Base-by-base conservation (phyloP, 805 yeast genomes). In the Scheffersomyces lignosus region DNA sequence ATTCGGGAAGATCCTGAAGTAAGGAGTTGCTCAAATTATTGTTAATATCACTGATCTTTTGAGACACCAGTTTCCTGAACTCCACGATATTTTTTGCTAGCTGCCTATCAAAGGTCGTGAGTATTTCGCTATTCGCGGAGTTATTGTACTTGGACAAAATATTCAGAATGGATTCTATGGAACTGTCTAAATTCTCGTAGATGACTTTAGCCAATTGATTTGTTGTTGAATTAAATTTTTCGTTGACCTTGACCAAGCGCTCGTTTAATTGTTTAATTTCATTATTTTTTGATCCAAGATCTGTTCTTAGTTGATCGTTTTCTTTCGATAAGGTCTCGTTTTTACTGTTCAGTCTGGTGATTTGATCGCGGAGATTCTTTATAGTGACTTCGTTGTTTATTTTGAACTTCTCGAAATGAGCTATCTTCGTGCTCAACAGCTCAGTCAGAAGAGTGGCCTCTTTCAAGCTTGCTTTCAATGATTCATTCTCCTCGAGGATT, bases 401-500 rank as follows among this genome's bases (percentile, higher is more conserved):
- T 28, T 27, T 13, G 29, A 15, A 7, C 6, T 14, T 15, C 15
- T 29, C 34, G 16, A 34, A 31, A 13, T 30, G 18, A 2, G 23
- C 15, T 3, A 38, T 25, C 17, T 31, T 32, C 6, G 35, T n/a
- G 9, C n/a, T 16, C 4, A 33, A 30, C 7, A 28, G 29, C 8
- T 27, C 37, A 20, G 18, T 38, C 30, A 73, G 75, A 33, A 34
- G 20, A 12, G 29, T 30, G n/a, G 37, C 24, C 30, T 58, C 63
- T 26, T 48, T 48, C 1, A 51, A 28, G n/a, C 50, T 48, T 6
- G 53, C 47, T 33, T 47, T 48, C 34, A 56, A 40, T 7, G 53
- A 43, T 15, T 73, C 73, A 29, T 51, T 50, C 27, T 54, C 57
- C 17, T 43, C 48, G 2, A 50, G 35, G 13, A 63, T 42, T 15